Conservation (phyloP, 139 green algal genomes). For the Haematococcus sp. region DNA sequence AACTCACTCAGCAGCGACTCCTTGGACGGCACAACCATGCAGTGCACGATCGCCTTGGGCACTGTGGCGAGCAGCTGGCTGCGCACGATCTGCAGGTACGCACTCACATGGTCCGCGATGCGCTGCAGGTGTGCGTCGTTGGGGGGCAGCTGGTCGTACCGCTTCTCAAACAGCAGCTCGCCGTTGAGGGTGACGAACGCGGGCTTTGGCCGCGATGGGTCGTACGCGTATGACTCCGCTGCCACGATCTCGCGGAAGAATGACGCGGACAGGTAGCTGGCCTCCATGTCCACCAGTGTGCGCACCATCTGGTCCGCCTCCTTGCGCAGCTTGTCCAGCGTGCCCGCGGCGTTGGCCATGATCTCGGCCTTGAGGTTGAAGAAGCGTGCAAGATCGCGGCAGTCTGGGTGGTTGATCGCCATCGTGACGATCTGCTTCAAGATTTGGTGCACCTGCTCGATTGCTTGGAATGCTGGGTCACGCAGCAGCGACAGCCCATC, state of each 20-base stretch:
- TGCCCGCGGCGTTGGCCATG: slow-evolving; percentile 59
- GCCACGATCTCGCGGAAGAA: slow-evolving; percentile 87
- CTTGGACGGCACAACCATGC: slow-evolving; percentile 79
- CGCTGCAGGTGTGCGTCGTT: slow-evolving; percentile 67
- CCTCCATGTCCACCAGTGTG: slow-evolving; percentile 92
- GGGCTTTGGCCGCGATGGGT: slow-evolving; percentile 49
- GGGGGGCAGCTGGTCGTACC: slow-evolving; percentile 47
- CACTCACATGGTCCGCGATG: slow-evolving; percentile 81
- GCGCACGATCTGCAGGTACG: slow-evolving; percentile 87
- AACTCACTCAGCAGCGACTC: slow-evolving; percentile 71
- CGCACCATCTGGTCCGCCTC: slow-evolving; percentile 53
- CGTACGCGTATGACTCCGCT: slow-evolving; percentile 59
- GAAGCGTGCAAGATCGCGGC: slow-evolving; percentile 69
- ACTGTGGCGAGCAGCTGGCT: slow-evolving; percentile 86
- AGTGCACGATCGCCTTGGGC: slow-evolving; percentile 91
- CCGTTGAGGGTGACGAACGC: slow-evolving; percentile 50
- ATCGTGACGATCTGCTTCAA: slow-evolving; percentile 80
- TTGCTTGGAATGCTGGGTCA: slow-evolving; percentile 54
- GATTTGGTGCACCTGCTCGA: slow-evolving; percentile 81
- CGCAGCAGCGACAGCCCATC: slow-evolving; percentile 58
- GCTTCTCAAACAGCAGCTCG: slow-evolving; percentile 48
- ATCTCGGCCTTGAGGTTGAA: slow-evolving; percentile 79
- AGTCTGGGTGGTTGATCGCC: slow-evolving; percentile 63
- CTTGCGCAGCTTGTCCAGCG: slow-evolving; percentile 58
- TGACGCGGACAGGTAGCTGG: slow-evolving; percentile 85